These are phyloP conservation scores for Septoria petroselini DNA, from an alignment of 2,329 filamentous ascomycete species.

Conservation along the genomic window DNA sequence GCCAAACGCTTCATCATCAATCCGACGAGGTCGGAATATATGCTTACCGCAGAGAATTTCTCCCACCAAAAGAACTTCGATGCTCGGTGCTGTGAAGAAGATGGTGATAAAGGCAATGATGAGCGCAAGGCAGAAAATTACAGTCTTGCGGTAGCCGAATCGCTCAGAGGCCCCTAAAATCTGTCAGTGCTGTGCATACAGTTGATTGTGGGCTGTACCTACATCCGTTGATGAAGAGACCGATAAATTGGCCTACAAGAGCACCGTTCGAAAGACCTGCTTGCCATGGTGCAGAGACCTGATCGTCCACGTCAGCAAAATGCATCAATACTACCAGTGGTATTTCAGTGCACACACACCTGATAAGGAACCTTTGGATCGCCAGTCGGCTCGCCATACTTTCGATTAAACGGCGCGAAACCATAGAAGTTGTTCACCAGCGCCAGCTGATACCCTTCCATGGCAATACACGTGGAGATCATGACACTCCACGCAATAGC, in stretches of 20 bases:
- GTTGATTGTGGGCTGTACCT: not conserved
- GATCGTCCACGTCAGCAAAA: slow-evolving; percentile 26
- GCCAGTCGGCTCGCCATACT: slow-evolving; percentile 42
- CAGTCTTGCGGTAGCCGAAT: slow-evolving; percentile 48
- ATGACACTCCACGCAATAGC: slow-evolving; percentile 78
- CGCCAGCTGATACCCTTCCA: slow-evolving; percentile 86
- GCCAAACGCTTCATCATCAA: no score
- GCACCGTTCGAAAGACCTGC: slow-evolving; percentile 49
- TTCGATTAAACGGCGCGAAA: slow-evolving; percentile 47
- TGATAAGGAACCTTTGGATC: slow-evolving; percentile 36
- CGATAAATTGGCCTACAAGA: slow-evolving; percentile 45
- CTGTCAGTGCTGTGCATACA: not conserved
- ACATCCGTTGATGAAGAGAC: slow-evolving; percentile 47
- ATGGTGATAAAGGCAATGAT: slow-evolving; percentile 48
- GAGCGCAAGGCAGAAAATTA: slow-evolving; percentile 45
- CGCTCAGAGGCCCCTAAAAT: slow-evolving; percentile 42
- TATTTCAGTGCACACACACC: not conserved
- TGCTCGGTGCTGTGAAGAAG: slow-evolving; percentile 50
- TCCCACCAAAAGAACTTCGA: slow-evolving; percentile 44
- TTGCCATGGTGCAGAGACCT: slow-evolving; percentile 49
- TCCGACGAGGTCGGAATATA: no score
- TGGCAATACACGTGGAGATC: slow-evolving; percentile 85
- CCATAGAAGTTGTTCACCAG: slow-evolving; percentile 76
- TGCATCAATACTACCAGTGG: not conserved
- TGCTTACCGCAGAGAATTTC: slow-evolving; percentile 45